Percentiles rank a stretch among this genome's conserved stretches.
Conservation (phyloP, 371 early-diverging fungal genomes). For the Batrachochytrium dendrobatidis region DNA sequence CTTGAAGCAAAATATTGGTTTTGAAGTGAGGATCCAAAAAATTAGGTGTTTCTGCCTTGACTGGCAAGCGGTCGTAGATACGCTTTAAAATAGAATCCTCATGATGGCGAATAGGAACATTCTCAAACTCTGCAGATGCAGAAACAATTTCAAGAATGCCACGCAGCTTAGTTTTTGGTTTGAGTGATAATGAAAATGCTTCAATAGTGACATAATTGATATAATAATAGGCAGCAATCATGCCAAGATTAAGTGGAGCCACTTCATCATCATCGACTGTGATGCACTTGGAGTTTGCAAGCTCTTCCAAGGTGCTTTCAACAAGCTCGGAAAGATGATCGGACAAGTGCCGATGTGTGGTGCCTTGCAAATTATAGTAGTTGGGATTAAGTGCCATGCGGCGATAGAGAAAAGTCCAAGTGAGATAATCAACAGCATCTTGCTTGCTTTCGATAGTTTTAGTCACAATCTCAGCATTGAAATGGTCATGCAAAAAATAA, state of each 20-base stretch:
- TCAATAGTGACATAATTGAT: constrained; percentile 90
- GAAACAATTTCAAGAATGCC: constrained; percentile 88
- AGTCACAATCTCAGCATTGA: constrained; percentile 93
- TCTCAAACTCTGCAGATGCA: constrained; percentile 86
- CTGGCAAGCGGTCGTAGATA: constrained; percentile 75
- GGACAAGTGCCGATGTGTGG: constrained; percentile 76
- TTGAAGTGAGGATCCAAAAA: constrained; percentile 83
- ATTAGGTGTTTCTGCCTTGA: constrained; percentile 50
- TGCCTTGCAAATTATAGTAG: constrained; percentile 83
- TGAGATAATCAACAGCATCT: constrained; percentile 95
- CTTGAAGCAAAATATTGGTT: constrained; percentile 84
- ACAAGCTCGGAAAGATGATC: constrained; percentile 92
- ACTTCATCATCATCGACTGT: constrained; percentile 74
- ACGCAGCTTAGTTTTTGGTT: constrained; percentile 74
- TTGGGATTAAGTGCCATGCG: constrained; percentile 93
- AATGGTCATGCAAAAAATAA: constrained; percentile 77
- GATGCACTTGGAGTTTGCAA: constrained; percentile 84
- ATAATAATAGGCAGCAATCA: constrained; percentile 95
- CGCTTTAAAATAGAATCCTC: constrained; percentile 71
- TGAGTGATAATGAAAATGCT: constrained; percentile 81
- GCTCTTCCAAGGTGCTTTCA: constrained; percentile 78
- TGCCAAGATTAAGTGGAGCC: constrained; percentile 83
- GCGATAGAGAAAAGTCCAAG: constrained; percentile 95
- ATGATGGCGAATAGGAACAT: constrained; percentile 87
- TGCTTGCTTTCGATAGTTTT: constrained; percentile 93